Evolutionary conservation across 202 grass and related monocot genomes (phyloP).

Genomic region (Carex arenaria): DNA sequence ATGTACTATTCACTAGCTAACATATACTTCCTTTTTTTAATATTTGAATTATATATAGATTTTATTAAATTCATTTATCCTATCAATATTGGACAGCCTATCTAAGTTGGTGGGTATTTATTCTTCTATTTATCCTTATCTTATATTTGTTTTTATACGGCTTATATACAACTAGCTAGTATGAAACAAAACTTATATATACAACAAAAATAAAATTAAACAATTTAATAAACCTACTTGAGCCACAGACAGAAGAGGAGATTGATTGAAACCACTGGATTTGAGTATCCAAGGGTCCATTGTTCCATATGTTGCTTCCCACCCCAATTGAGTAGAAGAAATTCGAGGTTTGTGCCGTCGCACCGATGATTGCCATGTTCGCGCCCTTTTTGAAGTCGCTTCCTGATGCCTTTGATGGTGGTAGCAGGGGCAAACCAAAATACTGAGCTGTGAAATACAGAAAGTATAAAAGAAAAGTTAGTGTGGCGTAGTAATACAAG

Average conservation of each 20-base stretch:
- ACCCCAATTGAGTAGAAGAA: slow-evolving; percentile 81
- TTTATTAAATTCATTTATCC: neutral
- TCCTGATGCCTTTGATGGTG: slow-evolving; percentile 49
- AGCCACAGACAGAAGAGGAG: slow-evolving; percentile 39
- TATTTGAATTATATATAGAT: neutral
- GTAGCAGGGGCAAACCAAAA: slow-evolving; percentile 64
- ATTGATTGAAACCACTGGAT: slow-evolving; percentile 76
- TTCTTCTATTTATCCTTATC: neutral
- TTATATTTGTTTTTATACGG: neutral
- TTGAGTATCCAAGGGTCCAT: slow-evolving; percentile 66
- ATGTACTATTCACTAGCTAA: neutral
- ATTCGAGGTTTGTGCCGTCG: slow-evolving; percentile 53
- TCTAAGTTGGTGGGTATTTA: neutral
- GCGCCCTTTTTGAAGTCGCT: slow-evolving; percentile 73
- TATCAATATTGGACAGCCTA: neutral
- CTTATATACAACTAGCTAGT: neutral
- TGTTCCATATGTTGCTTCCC: slow-evolving; percentile 71
- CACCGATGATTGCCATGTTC: slow-evolving; percentile 88
- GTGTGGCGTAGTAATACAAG: neutral
- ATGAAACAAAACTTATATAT: neutral
- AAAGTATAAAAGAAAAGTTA: neutral
- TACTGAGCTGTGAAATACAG: slow-evolving; percentile 32
- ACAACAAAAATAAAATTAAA: neutral
- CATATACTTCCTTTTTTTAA: neutral
- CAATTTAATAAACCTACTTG: neutral